Evolutionary conservation across 257 asterid species (phyloP), one percentile per base, ranked within the genome.

Genomic region (Solanum rostratum): DNA sequence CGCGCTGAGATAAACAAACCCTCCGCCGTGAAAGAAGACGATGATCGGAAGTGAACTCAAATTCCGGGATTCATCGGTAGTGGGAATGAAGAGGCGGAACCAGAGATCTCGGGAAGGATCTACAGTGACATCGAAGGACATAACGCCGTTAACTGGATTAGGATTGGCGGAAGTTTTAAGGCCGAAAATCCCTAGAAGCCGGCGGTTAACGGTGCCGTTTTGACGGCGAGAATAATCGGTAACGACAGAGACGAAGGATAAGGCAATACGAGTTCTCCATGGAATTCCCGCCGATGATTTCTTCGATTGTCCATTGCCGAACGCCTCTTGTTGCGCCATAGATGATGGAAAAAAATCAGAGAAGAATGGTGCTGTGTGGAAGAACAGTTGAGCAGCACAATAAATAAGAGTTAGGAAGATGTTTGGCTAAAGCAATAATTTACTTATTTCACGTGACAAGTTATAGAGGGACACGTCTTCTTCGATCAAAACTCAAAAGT

Each of bases 1-100:
- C 6, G 97, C 87, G 46, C 89, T 62, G 70, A 93, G 91, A 37
- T 83, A 91, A 22, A 87, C 95, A 84, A 94, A 94, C 0, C 96
- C 98, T 7, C 98, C 97, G 65, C 98, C 98, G 88, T 94, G 98
- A 86, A 92, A 93, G 94, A 94, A 94, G 37, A 94, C 92, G 3
- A 94, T 41, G n/a, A 94, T 90, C 24, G 98, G 95, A 39, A 94
- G 49, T 95, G 95, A 45, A 92, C 85, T 3, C 79, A 37, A 37
- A 33, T 10, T 11, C 33, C 7, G 79, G 16, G 59, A 11, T 7
- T 79, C 79, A 33, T 33, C 39, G 39, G 39, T 33, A 33, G 39
- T 33, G 3, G 39, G 39, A 33, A 33, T 5, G 39, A 14, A 93
- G 46, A 95, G 88, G 0, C 98, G 95, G 89, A 93, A 91, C 98